Percentiles rank a stretch among this genome's conserved stretches.
Conservation (phyloP, 1,284 basidiomycete species). For the Sanghuangporus sanghuang region DNA sequence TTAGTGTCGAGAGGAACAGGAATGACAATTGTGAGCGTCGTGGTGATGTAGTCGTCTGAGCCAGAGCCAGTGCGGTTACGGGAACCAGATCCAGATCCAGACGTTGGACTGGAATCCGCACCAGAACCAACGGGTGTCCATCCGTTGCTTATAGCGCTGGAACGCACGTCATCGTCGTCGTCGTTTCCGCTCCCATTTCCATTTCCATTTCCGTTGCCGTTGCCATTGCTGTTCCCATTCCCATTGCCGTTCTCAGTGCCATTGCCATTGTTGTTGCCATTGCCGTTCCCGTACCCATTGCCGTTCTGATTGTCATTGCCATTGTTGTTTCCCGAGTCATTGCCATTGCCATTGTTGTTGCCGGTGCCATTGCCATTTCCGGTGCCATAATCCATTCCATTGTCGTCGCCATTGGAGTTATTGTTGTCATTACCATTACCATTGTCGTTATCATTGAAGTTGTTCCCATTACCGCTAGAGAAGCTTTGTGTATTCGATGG, state of each 20-base stretch:
- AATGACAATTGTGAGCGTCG: slow-evolving; percentile 6
- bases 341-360: not conserved
- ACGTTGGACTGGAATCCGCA: not conserved
- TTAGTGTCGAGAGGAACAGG: slow-evolving; percentile 7
- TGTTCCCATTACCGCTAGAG: too few species aligned
- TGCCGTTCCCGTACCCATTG: not conserved
- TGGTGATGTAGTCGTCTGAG: slow-evolving; percentile 7
- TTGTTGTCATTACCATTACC: not conserved
- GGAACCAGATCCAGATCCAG: not conserved
- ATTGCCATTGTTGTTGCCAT: not conserved
- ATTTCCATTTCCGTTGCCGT: not conserved
- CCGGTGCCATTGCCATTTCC: not conserved
- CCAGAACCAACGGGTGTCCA: not conserved
- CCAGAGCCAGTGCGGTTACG: not conserved
- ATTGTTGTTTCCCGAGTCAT: not conserved
- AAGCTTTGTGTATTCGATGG: too few species aligned
- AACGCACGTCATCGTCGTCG: not conserved
- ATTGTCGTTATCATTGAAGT: not conserved
- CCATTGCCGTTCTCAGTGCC: not conserved
- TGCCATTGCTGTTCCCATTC: not conserved
- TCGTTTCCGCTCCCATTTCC: not conserved
- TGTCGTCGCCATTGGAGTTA: not conserved
- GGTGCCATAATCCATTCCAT: not conserved
- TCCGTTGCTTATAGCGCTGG: not conserved
- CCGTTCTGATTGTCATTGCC: not conserved